phyloP scores from a whole-genome alignment of 2,329 filamentous ascomycete genomes.

The Dactylonectria macrodidyma region DNA sequence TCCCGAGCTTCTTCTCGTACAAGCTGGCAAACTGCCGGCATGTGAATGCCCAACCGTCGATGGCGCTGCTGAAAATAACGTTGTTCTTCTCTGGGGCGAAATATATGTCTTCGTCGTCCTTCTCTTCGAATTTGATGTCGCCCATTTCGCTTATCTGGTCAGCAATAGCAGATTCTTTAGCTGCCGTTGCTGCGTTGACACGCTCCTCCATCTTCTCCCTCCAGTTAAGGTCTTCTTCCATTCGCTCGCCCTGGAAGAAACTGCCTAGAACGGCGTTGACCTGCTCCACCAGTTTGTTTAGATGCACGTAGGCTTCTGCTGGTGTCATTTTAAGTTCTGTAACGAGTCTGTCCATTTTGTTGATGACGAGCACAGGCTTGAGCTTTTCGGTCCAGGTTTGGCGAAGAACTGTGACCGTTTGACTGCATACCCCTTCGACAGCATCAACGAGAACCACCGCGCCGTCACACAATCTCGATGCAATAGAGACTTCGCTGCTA shows the following conservation, averaged over 20 bases:
- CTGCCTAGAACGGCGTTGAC: conserved; percentile 97
- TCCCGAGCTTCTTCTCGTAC: conserved; percentile 97
- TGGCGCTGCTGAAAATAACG: conserved; percentile 97
- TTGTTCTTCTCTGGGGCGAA: conserved; percentile 99
- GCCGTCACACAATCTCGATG: conserved; percentile 93
- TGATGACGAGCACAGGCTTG: conserved; percentile 94
- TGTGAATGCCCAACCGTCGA: conserved; percentile 99
- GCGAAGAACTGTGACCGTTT: conserved; percentile 95
- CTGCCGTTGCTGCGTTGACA: conserved; percentile 78
- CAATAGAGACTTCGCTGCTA: conserved; percentile 97
- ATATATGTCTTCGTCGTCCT: conserved; percentile 96
- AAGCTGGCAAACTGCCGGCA: conserved; percentile 92
- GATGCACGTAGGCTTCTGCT: conserved; percentile 87
- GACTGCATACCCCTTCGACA: conserved; percentile 97
- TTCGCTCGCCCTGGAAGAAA: conserved; percentile 97
- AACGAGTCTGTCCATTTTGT: conserved; percentile 96
- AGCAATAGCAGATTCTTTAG: conserved; percentile 66
- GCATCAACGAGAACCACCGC: conserved; percentile 96
- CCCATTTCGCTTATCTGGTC: conserved; percentile 69
- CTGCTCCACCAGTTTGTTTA: conserved; percentile 92
- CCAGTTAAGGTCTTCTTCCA: conserved; percentile 99
- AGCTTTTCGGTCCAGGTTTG: conserved; percentile 97
- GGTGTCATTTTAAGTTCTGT: conserved; percentile 97
- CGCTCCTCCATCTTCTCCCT: conserved; percentile 92
- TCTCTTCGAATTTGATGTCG: conserved; percentile 84